Evolutionary conservation across 1,284 basidiomycete genomes (phyloP).

Genomic region (Rhodotorula sp.): DNA sequence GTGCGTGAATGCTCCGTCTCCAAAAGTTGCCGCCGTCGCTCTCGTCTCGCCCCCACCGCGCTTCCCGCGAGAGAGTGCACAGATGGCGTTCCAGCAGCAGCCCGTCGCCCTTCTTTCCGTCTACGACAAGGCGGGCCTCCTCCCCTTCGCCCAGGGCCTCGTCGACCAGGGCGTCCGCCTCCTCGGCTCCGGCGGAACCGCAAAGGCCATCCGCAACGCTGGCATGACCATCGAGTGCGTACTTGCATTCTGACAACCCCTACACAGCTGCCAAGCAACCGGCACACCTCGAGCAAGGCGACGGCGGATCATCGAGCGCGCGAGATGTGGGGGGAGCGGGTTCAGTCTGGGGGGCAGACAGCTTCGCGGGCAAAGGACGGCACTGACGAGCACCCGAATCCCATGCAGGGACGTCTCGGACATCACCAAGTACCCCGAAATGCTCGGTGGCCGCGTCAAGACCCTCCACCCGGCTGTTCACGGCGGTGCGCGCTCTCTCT

Average conservation of each 20-base stretch:
- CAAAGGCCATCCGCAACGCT: constrained; percentile 93
- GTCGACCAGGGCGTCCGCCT: constrained; percentile 79
- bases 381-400: background rate
- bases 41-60: background rate
- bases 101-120: constrained; percentile 76
- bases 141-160: constrained; percentile 85
- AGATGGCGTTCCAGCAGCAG: constrained; percentile 49
- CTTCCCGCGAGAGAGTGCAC: background rate
- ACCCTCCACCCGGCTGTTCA: constrained; percentile 99
- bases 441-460: constrained; percentile 98
- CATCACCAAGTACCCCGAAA: constrained; percentile 98
- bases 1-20: background rate
- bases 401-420: constrained; percentile 87
- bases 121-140: constrained; percentile 90
- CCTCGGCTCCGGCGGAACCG: constrained; percentile 94
- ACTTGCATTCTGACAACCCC: constrained; percentile 36
- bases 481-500: constrained; percentile 66
- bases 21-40: too few species aligned
- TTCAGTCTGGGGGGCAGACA: background rate
- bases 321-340: background rate
- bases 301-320: background rate
- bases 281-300: too few species aligned
- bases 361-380: too few species aligned
- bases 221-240: constrained; percentile 85
- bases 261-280: too few species aligned